These are phyloP conservation scores for Lophium mytilinum DNA, from an alignment of 495 filamentous ascomycete genomes.

Conservation along the genomic window DNA sequence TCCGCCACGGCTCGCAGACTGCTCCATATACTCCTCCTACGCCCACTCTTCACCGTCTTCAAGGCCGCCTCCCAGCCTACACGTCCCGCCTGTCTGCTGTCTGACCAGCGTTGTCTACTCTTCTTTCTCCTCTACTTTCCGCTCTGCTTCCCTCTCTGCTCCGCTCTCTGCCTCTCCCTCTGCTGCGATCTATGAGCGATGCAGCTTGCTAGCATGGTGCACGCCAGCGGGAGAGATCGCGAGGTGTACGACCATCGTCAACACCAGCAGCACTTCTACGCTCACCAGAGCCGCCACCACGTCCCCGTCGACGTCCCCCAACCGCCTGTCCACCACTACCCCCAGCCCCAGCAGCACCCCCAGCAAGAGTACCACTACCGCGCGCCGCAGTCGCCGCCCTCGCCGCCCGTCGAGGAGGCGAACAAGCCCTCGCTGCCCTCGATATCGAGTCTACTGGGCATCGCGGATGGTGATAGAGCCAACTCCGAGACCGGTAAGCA, in stretches of 20 bases:
- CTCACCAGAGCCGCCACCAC: constrained; percentile 7
- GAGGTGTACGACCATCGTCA: constrained; percentile 18
- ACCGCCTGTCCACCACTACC: background rate
- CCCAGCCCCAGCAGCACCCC: constrained; percentile 1
- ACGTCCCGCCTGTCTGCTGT: constrained; percentile 16
- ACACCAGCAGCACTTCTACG: constrained; percentile 12
- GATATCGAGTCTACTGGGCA: constrained; percentile 33
- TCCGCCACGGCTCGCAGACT: background rate
- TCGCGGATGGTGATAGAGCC: constrained; percentile 27
- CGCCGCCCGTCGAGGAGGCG: constrained; percentile 29
- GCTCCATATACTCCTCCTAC: too few relatives aligned
- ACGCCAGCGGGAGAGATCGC: constrained; percentile 27
- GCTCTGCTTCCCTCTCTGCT: background rate
- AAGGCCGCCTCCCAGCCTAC: background rate
- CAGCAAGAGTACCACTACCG: constrained; percentile 19
- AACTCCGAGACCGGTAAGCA: constrained; percentile 20
- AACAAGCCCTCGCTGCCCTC: constrained; percentile 32
- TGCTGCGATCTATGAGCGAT: constrained; percentile 22
- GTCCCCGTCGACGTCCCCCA: background rate
- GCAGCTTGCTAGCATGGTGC: constrained; percentile 31
- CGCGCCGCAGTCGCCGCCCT: constrained; percentile 25
- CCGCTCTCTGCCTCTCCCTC: background rate
- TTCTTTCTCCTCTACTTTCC: background rate
- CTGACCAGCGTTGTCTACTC: constrained; percentile 8
- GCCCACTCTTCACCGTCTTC: too few relatives aligned